Evolutionary conservation across 805 yeast species (phyloP), one percentile per base, ranked within the genome.

Genomic region (Candida wancherniae): DNA sequence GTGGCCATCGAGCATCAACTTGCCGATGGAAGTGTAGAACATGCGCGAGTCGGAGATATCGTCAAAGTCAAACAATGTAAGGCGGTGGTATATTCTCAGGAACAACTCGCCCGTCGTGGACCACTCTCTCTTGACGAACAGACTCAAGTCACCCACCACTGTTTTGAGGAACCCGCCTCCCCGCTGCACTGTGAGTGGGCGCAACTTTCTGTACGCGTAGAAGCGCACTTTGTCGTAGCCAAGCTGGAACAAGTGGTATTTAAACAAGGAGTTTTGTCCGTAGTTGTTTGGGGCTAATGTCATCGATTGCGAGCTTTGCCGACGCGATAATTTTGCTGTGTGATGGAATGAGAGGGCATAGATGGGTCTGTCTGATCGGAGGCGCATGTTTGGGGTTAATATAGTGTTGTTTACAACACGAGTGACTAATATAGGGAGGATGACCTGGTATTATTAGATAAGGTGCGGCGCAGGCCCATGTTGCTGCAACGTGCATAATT

Each of bases 151-250:
- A 24, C 45, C 47, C 5, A 62, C 67, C 10, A 58, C 40, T 13
- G 47, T 45, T 42, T 62, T 62, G 26, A 61, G 41, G 3, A 49
- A 31, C 3, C 63, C 58, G 0, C 66, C 65, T 5, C 64, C 61
- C 4, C 51, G 55, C 15, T 47, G 39, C 7, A 48, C 43, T 8
- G 58, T 31, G 12, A 51, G 38, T 16, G 51, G 46, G 21, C 53
- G 47, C 21, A 63, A 49, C 37, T 52, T 55, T 34, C 54, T 54
- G 44, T 63, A 63, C 4, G 58, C 44, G 26, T 51, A 51, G 8
- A 63, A 47, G 21, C 58, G 42, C 23, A 63, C 40, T 18, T 55
- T 47, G 30, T 63, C 67, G 21, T 50, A 48, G 5, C 69, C 69
- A 9, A 60, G 36, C 26, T 47, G 44, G 33, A 50, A 54, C n/a